A percentile compares a stretch with the other conserved stretches of the same genome.
Conservation (phyloP, 768 basidiomycete genomes). For the Chalciporus pseudorubinellus region DNA sequence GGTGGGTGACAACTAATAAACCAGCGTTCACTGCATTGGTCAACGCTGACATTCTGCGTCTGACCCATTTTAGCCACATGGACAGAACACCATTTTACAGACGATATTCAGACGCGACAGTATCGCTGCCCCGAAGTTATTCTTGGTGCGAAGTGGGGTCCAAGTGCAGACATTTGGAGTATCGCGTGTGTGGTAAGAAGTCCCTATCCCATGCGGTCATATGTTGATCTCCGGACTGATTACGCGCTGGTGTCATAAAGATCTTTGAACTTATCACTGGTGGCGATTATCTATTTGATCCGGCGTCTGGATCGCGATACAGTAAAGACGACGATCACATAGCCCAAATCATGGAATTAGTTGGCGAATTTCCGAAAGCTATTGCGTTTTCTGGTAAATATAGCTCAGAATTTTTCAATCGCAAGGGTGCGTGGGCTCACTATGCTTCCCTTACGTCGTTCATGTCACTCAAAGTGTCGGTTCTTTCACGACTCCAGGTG, state of each 20-base stretch:
- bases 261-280: slow-evolving; percentile 95
- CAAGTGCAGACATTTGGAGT: slow-evolving; percentile 96
- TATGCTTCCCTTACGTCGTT: not conserved
- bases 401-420: slow-evolving; percentile 90
- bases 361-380: slow-evolving; percentile 84
- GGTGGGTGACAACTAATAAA: slow-evolving; percentile 44
- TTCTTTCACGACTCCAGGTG: slow-evolving; percentile 41
- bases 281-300: slow-evolving; percentile 98
- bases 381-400: slow-evolving; percentile 92
- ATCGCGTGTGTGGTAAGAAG: slow-evolving; percentile 85
- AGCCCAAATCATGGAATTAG: slow-evolving; percentile 94
- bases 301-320: slow-evolving; percentile 90
- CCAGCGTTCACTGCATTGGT: not conserved
- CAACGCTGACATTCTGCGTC: not conserved
- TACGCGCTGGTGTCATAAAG: slow-evolving; percentile 35
- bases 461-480: slow-evolving; percentile 8
- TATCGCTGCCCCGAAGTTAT: slow-evolving; percentile 98
- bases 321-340: slow-evolving; percentile 97
- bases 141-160: slow-evolving; percentile 92
- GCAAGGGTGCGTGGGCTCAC: slow-evolving; percentile 64
- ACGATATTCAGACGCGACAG: slow-evolving; percentile 97
- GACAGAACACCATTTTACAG: slow-evolving; percentile 96
- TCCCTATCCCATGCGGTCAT: not conserved
- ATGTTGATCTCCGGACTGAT: slow-evolving; percentile 1
- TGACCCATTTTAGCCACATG: slow-evolving; percentile 58